Evolutionary conservation across 305 asterid species (phyloP).

Genomic region (Salvia sclarea): DNA sequence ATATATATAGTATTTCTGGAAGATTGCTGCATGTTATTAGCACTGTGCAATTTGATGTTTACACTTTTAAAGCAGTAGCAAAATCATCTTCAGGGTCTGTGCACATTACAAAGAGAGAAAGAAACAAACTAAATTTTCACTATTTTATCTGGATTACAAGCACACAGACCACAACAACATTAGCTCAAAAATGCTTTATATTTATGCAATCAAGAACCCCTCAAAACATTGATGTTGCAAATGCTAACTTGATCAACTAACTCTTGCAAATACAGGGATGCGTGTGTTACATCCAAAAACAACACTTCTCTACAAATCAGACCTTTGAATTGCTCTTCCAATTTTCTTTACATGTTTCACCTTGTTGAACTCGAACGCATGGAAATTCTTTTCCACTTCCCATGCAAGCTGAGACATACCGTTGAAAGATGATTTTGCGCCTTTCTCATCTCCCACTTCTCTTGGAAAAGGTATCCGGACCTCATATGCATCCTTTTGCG

Average conservation of each 20-base stretch:
- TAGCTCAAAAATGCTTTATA: background rate
- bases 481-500: conserved; percentile 62
- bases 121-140: background rate
- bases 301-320: background rate
- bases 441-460: conserved; percentile 84
- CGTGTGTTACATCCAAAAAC: background rate
- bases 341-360: conserved; percentile 69
- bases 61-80: background rate
- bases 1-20: background rate
- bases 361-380: conserved; percentile 59
- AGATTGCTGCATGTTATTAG: background rate
- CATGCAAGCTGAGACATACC: conserved; percentile 97
- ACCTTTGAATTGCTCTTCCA: conserved; percentile 29
- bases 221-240: background rate
- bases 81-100: conserved; percentile 9
- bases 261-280: background rate
- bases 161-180: background rate
- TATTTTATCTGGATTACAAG: conserved; percentile 26
- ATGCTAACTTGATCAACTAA: background rate
- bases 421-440: conserved; percentile 93
- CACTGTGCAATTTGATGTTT: background rate
- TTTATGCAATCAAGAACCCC: background rate
- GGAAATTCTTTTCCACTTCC: conserved; percentile 86
- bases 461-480: conserved; percentile 93
- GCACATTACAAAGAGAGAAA: too few species aligned